phyloP scores from a whole-genome alignment of 805 yeast genomes.

The Yarrowia sp. region DNA sequence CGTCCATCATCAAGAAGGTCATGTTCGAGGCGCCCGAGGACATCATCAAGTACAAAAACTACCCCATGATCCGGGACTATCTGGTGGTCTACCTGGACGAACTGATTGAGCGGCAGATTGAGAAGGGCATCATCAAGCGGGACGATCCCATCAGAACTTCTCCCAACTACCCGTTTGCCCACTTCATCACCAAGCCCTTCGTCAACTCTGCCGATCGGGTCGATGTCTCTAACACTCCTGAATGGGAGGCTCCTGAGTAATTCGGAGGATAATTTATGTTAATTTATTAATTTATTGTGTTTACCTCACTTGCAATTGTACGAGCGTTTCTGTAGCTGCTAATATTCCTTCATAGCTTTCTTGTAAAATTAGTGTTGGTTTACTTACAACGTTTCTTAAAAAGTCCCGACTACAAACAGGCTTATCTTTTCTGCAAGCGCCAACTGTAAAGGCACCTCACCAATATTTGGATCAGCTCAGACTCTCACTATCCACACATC shows the following conservation, averaged over 20 bases:
- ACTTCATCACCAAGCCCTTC: not conserved
- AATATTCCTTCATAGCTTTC: too few relatives aligned
- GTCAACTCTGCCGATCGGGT: not conserved
- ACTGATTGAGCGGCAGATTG: conserved; percentile 57
- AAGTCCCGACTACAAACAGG: too few relatives aligned
- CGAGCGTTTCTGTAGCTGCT: too few relatives aligned
- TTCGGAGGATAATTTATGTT: not conserved
- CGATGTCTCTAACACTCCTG: not conserved
- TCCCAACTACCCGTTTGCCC: not conserved
- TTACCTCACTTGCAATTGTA: too few relatives aligned
- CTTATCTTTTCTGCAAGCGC: too few relatives aligned
- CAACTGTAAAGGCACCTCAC: not conserved
- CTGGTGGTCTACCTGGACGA: conserved; percentile 56
- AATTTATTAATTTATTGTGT: conserved; percentile 9
- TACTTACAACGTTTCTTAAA: too few relatives aligned
- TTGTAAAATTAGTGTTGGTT: too few relatives aligned
- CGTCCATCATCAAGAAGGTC: conserved; percentile 60
- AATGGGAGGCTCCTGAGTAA: not conserved
- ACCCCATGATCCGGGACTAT: conserved; percentile 58
- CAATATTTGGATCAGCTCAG: not conserved
- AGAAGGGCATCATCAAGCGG: conserved; percentile 31
- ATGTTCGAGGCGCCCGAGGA: conserved; percentile 65
- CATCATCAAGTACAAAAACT: conserved; percentile 62
- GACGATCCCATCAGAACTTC: conserved; percentile 1
- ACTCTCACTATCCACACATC: not conserved